Conservation (phyloP, 352 stramenopile genomes). For the Pythium myriotylum region DNA sequence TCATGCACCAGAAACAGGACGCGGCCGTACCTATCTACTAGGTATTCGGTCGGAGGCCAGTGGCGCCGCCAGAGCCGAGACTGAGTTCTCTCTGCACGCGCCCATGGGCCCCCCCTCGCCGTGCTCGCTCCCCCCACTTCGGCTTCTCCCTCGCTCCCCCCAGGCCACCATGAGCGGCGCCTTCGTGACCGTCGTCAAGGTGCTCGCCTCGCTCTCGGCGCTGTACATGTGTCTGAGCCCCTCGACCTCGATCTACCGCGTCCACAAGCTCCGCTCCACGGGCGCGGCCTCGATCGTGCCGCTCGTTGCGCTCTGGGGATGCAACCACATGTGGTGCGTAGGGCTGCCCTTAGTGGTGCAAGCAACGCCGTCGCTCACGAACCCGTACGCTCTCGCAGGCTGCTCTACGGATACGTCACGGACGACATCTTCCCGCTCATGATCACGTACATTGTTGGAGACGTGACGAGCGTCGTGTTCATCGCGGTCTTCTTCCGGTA, state of each 20-base stretch:
- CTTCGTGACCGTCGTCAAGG: conserved; percentile 56
- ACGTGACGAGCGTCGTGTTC: conserved; percentile 28
- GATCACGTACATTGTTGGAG: conserved; percentile 35
- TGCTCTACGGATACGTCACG: conserved; percentile 41
- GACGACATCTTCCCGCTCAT: conserved; percentile 37
- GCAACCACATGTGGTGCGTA: conserved; percentile 73
- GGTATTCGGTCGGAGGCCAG: neutral
- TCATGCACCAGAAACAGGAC: neutral
- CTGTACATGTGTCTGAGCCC: conserved; percentile 79
- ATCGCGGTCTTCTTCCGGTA: conserved; percentile 39
- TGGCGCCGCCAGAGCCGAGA: too few species aligned
- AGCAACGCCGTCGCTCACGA: too few species aligned
- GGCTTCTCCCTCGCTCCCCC: neutral
- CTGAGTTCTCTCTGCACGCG: too few species aligned
- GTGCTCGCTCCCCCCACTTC: neutral
- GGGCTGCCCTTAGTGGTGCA: too few species aligned
- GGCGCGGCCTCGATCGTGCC: conserved; percentile 50
- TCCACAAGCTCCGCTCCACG: conserved; percentile 52
- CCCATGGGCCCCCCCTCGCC: neutral
- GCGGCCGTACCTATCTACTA: neutral
- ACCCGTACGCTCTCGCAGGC: conserved; percentile 12
- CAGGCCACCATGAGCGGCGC: conserved; percentile 16
- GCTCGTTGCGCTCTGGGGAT: conserved; percentile 66
- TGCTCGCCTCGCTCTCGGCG: conserved; percentile 64
- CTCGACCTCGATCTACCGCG: conserved; percentile 44